Evolutionary conservation across 2,329 filamentous ascomycete genomes (phyloP), one percentile per base, ranked within the genome.

Genomic region (Scorias spongiosa): DNA sequence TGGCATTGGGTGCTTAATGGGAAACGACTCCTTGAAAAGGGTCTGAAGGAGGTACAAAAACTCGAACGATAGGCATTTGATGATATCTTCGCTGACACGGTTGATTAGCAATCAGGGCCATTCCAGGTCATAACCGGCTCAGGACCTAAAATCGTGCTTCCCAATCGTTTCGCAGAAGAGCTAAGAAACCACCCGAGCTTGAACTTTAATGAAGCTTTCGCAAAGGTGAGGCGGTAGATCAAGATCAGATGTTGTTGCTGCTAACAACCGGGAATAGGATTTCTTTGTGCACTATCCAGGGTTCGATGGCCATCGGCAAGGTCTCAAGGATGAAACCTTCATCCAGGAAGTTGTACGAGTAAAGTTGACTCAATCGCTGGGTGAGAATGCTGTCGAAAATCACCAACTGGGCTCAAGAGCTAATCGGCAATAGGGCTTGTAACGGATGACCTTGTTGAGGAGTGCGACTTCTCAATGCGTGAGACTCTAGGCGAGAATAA

Each of bases 351-450:
- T 48, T 4, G 43, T 48, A 11, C 45, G 49, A 9, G 44, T 50
- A 11, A 54, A 54, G 30, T 43, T 57, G 10, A 57, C 52, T 2
- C 53, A 54, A 30, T 50, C 50, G 10, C 45, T 57, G 20, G 46
- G 32, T 36, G 15, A 36, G 15, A 15, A 5, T 15, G 3, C 9
- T 36, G 32, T 36, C 9, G 15, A 3, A 26, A 26, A 26, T 15
- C 15, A 36, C 9, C 12, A 9, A 4, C 18, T 43, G 30, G 37
- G 9, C 32, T 12, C 9, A 36, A 9, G 3, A 12, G 32, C 12
- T 15, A 12, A 36, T 12, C 32, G 15, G 3, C 32, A 36, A 15
- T 9, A 36, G 32, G 44, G 36, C 44, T 54, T 14, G 36, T 56
- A 14, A 53, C 50, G 11, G 46, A 50, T 29, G 52, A 54, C 39